Base-by-base conservation (phyloP, 495 filamentous ascomycete species). In the Penicillium paxilli region DNA sequence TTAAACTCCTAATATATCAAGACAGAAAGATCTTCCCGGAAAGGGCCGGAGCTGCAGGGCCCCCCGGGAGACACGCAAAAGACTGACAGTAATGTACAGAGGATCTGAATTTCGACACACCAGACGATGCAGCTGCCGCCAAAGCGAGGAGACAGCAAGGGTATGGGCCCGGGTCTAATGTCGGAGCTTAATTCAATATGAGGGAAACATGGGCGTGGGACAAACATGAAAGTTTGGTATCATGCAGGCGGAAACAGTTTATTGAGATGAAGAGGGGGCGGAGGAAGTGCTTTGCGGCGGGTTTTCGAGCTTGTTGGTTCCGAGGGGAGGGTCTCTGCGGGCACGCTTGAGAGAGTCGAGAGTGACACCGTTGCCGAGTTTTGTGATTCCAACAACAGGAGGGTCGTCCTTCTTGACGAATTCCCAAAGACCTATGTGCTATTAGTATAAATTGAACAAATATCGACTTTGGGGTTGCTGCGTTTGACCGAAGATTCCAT, bases 371-470 rank as follows among this genome's bases (percentile, higher is more conserved):
- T 86, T 78, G 33, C 82, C 82, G 37, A 99, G 72, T 67, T 96
- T 96, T n/a, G 92, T 96, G 52, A 96, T 82, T 21, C 94, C 94
- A 69, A 99, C 92, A 11, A 95, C 79, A 5, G 94, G 85, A 2
- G 91, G 79, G 62, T 96, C 93, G n/a, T 90, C 90, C 69, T 91
- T 96, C 73, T 85, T 90, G 24, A 96, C 91, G 62, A 96, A 94
- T 66, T 97, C 92, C 73, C 90, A 98, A 53, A 90, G 81, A 2
- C 94, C 94, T 96, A 56, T 12, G n/a, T 22, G 50, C 20, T 44
- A 59, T 70, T 25, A 60, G 64, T 58, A 69, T 57, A 41, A 44
- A 49, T 53, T 19, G 14, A 22, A n/a, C 10, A 42, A 38, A 49
- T 23, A 38, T 24, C 28, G 14, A 24, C 16, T 22, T 3, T 20